Conservation (phyloP, 176 grass and related monocot species). For the Panicum miliaceum region DNA sequence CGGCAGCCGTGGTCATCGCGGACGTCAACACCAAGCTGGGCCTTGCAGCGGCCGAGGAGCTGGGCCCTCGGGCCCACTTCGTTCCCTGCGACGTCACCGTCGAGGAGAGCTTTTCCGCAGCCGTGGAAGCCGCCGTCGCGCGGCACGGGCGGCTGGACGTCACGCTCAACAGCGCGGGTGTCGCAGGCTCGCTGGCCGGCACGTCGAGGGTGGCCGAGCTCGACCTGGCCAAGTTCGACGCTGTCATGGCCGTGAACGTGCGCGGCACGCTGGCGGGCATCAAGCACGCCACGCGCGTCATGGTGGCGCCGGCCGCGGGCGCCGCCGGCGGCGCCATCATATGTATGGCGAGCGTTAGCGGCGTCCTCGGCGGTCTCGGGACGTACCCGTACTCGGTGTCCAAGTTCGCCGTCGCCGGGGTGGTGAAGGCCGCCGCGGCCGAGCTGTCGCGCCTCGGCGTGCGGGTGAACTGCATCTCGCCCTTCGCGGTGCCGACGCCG, state of each 20-base stretch:
- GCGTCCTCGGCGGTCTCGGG: background rate
- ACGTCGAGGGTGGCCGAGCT: background rate
- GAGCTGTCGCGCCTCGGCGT: constrained; percentile 26
- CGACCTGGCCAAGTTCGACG: constrained; percentile 64
- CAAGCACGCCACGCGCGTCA: constrained; percentile 42
- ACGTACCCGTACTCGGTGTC: constrained; percentile 6
- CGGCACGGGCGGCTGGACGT: constrained; percentile 65
- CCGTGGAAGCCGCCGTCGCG: constrained; percentile 60
- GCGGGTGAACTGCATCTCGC: constrained; percentile 42
- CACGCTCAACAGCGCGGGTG: constrained; percentile 49
- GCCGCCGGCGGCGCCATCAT: constrained; percentile 5
- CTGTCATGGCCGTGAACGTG: constrained; percentile 59
- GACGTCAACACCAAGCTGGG: constrained; percentile 54
- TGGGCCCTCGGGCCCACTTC: constrained; percentile 58
- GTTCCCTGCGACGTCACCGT: constrained; percentile 67
- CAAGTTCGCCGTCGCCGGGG: background rate
- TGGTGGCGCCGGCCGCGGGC: background rate
- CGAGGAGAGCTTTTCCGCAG: constrained; percentile 59
- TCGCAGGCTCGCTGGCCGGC: background rate
- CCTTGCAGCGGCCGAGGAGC: constrained; percentile 27
- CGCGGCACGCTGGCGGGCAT: constrained; percentile 24
- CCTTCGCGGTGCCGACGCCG: constrained; percentile 5
- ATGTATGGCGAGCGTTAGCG: background rate
- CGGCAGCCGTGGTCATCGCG: constrained; percentile 52
- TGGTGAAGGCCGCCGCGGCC: background rate